These are phyloP conservation scores for Drosera spatulata DNA, from an alignment of 179 eudicot genomes.

Conservation along the genomic window DNA sequence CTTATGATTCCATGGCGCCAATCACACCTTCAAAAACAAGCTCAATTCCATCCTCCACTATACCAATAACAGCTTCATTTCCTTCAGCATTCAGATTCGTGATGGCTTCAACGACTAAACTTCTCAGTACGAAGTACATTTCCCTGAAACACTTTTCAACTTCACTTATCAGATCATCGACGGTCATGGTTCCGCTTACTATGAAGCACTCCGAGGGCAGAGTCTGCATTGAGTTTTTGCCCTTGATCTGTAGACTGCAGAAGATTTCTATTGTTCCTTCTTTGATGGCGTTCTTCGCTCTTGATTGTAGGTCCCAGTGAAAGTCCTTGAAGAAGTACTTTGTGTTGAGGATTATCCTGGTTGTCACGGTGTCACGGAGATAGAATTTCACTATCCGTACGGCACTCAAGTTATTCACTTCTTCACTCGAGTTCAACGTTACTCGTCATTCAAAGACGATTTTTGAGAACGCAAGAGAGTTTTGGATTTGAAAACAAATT, in stretches of 20 bases:
- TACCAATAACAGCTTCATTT: slow-evolving; percentile 18
- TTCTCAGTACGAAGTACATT: slow-evolving; percentile 45
- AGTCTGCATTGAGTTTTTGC: slow-evolving; percentile 14
- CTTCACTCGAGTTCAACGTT: too few species aligned
- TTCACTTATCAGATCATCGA: slow-evolving; percentile 44
- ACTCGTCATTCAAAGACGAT: too few species aligned
- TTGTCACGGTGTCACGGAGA: too few species aligned
- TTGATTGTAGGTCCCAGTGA: slow-evolving; percentile 12
- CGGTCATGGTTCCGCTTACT: slow-evolving; percentile 23
- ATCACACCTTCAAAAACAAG: slow-evolving; percentile 30
- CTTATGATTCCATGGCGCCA: not conserved
- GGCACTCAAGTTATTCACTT: too few species aligned
- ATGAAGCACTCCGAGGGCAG: slow-evolving; percentile 37
- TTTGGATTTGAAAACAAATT: too few species aligned
- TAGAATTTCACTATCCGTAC: too few species aligned
- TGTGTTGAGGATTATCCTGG: slow-evolving; percentile 68
- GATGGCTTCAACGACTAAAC: slow-evolving; percentile 23
- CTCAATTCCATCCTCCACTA: slow-evolving; percentile 30
- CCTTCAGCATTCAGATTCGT: slow-evolving; percentile 7
- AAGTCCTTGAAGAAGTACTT: slow-evolving; percentile 63
- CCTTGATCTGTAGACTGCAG: slow-evolving; percentile 21
- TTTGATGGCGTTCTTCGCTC: slow-evolving; percentile 5
- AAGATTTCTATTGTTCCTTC: slow-evolving; percentile 14
- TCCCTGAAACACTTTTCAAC: slow-evolving; percentile 53
- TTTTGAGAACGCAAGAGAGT: too few species aligned